phyloP scores from a whole-genome alignment of 2,329 filamentous ascomycete species.

The Neopestalotiopsis sp. region DNA sequence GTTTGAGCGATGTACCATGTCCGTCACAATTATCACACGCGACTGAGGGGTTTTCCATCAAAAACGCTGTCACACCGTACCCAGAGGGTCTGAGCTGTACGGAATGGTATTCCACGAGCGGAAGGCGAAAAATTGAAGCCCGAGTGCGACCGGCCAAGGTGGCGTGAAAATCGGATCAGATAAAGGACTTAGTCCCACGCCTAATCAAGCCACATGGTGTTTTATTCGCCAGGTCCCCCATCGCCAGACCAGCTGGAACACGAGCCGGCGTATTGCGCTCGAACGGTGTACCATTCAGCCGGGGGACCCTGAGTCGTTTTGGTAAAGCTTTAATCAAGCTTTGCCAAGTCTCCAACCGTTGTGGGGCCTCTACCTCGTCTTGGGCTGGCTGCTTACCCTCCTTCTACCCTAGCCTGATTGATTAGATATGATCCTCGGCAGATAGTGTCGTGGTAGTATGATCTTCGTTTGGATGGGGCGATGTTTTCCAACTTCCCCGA shows the following conservation, averaged over 20 bases:
- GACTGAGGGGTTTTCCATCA: not conserved
- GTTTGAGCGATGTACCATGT: not conserved
- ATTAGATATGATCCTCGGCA: constrained; percentile 3
- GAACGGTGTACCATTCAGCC: not conserved
- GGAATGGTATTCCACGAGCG: not conserved
- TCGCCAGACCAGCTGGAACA: not conserved
- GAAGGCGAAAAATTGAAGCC: not conserved
- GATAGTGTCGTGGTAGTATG: not conserved
- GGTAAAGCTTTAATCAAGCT: not conserved
- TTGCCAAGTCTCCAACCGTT: not conserved
- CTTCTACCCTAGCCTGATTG: not conserved
- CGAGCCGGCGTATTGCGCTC: not conserved
- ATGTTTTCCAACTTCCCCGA: not conserved
- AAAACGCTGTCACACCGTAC: not conserved
- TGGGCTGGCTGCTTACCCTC: not conserved
- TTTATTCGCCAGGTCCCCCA: not conserved
- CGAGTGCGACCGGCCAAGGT: not conserved
- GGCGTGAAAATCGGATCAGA: constrained; percentile 1
- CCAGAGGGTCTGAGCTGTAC: not conserved
- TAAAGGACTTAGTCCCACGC: not conserved
- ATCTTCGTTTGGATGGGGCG: not conserved
- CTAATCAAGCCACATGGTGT: not conserved
- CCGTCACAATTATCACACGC: not conserved
- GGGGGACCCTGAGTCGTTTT: not conserved
- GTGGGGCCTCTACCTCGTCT: not conserved